Percentiles rank a stretch among this genome's conserved stretches.
These are phyloP conservation scores for Gynandropsis gynandra DNA, from an alignment of 345 rosid genomes.

Conservation along the genomic window DNA sequence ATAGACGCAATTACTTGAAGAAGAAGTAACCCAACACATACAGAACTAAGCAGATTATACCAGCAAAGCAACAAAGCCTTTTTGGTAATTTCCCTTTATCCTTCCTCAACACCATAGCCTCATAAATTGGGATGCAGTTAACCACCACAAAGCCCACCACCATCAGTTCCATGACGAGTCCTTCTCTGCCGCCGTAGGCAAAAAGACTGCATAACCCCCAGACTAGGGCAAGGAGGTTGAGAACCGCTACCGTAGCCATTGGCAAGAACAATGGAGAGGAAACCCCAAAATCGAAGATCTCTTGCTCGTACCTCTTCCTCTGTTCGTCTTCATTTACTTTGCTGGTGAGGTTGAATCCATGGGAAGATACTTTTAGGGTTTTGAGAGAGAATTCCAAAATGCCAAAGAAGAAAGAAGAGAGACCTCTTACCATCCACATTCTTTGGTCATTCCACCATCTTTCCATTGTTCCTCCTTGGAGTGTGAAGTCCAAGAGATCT, in stretches of 20 bases:
- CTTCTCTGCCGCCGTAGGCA: constrained; percentile 14
- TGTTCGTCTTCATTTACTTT: constrained; percentile 47
- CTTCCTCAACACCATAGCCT: constrained; percentile 50
- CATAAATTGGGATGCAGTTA: constrained; percentile 54
- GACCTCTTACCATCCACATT: constrained; percentile 46
- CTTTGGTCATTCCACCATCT: constrained; percentile 79
- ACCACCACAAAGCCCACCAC: constrained; percentile 34
- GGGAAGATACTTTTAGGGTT: constrained; percentile 36
- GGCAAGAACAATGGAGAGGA: constrained; percentile 49
- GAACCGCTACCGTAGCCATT: constrained; percentile 34
- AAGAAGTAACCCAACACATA: constrained; percentile 23
- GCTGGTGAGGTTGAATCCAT: constrained; percentile 52
- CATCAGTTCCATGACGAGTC: constrained; percentile 31
- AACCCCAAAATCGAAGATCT: constrained; percentile 50
- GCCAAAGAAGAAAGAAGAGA: constrained; percentile 38
- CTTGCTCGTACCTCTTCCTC: constrained; percentile 46
- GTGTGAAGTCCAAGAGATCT: constrained; percentile 34
- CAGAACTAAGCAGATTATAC: constrained; percentile 29
- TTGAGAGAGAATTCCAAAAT: constrained; percentile 37
- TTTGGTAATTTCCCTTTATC: constrained; percentile 48
- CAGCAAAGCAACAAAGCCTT: constrained; percentile 23
- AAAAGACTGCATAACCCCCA: constrained; percentile 23
- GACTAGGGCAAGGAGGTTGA: constrained; percentile 40
- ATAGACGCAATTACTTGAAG: constrained; percentile 14
- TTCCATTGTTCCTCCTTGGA: constrained; percentile 37